Conservation (phyloP, 306 rosid species). For the Dalbergia cultrata region DNA sequence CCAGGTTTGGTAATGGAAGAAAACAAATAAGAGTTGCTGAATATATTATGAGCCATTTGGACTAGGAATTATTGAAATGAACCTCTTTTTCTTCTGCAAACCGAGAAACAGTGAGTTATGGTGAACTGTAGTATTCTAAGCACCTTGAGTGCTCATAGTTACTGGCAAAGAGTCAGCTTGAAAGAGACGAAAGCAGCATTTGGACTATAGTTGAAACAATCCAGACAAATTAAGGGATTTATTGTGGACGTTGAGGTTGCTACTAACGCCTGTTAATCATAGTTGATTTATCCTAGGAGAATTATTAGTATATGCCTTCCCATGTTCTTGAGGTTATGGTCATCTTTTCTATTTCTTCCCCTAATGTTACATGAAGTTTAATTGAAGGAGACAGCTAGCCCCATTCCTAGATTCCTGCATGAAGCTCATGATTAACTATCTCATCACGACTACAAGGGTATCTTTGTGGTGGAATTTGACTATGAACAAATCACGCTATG, state of each 20-base stretch:
- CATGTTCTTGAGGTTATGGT: slow-evolving; percentile 14
- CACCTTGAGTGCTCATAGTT: slow-evolving; percentile 1
- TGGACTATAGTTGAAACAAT: slow-evolving; percentile 38
- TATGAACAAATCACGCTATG: slow-evolving; percentile 40
- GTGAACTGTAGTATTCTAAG: slow-evolving; percentile 37
- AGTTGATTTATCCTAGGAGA: slow-evolving; percentile 41
- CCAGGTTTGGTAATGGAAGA: slow-evolving; percentile 42
- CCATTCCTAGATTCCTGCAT: slow-evolving; percentile 15
- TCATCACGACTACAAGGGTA: slow-evolving; percentile 25
- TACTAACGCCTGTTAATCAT: slow-evolving; percentile 34
- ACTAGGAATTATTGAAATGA: slow-evolving; percentile 37
- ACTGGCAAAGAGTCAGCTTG: slow-evolving; percentile 22
- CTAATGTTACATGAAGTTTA: slow-evolving; percentile 38
- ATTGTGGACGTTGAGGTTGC: slow-evolving; percentile 39
- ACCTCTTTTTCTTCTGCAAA: slow-evolving; percentile 16
- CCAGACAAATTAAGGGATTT: slow-evolving; percentile 31
- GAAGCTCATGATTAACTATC: slow-evolving; percentile 43
- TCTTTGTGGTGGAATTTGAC: slow-evolving; percentile 41
- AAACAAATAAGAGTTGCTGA: slow-evolving; percentile 32
- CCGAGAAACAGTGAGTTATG: slow-evolving; percentile 44
- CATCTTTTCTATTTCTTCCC: slow-evolving; percentile 9
- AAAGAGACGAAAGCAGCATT: slow-evolving; percentile 45
- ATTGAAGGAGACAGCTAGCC: slow-evolving; percentile 32
- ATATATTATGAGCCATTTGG: slow-evolving; percentile 44
- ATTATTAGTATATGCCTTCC: slow-evolving; percentile 16